phyloP scores from a whole-genome alignment of 331 rosid species.

The Acacia concinna region DNA sequence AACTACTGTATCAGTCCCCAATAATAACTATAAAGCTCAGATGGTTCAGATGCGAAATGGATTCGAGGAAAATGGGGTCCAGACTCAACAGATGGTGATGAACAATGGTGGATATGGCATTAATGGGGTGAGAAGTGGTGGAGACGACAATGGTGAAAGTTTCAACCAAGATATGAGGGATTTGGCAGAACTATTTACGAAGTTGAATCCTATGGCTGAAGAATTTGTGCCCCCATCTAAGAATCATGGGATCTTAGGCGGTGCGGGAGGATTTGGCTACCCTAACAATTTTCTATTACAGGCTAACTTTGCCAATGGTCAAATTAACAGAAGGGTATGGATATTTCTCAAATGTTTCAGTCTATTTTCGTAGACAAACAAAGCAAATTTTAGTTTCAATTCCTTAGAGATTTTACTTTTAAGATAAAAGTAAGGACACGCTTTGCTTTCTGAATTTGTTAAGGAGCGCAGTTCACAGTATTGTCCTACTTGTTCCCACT shows the following conservation, averaged over 20 bases:
- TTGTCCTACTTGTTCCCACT: neutral
- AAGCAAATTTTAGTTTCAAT: neutral
- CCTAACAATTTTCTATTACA: slow-evolving; percentile 55
- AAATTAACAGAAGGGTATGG: slow-evolving; percentile 71
- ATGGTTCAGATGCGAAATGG: slow-evolving; percentile 70
- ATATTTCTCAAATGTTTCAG: slow-evolving; percentile 14
- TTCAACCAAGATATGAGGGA: slow-evolving; percentile 84
- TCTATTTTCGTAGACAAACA: slow-evolving; percentile 15
- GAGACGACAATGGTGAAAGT: slow-evolving; percentile 51
- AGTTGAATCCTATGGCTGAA: slow-evolving; percentile 97
- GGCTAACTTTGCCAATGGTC: slow-evolving; percentile 47
- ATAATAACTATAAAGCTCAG: slow-evolving; percentile 51
- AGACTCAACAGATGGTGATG: slow-evolving; percentile 49
- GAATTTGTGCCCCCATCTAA: slow-evolving; percentile 94
- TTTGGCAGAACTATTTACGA: slow-evolving; percentile 86
- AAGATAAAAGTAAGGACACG: neutral
- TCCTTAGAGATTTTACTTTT: neutral
- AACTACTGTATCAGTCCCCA: slow-evolving; percentile 42
- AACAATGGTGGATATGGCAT: slow-evolving; percentile 53
- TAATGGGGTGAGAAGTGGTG: slow-evolving; percentile 50
- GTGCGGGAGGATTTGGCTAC: slow-evolving; percentile 63
- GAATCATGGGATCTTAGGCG: slow-evolving; percentile 47
- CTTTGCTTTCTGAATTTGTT: neutral
- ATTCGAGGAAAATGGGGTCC: slow-evolving; percentile 59
- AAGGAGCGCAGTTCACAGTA: neutral